Evolutionary conservation across 2,329 filamentous ascomycete species (phyloP).

Genomic region (Aspergillus pseudotamarii): DNA sequence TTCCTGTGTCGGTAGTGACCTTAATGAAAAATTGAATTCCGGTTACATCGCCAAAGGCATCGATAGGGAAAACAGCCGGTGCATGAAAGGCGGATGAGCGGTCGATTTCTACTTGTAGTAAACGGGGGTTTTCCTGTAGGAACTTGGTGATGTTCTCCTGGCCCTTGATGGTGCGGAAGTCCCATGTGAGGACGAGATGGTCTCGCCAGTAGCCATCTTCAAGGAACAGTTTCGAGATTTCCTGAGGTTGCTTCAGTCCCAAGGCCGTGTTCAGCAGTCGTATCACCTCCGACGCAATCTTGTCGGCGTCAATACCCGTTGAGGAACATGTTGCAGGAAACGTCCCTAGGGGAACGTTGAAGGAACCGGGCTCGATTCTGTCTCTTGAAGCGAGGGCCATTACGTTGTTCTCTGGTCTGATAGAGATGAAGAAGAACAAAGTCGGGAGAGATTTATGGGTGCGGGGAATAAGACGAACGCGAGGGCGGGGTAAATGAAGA

Average conservation of each 20-base stretch:
- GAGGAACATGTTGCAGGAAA: constrained; percentile 45
- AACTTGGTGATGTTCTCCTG: constrained; percentile 41
- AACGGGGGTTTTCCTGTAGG: constrained; percentile 42
- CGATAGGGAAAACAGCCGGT: constrained; percentile 52
- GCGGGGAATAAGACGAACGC: background rate
- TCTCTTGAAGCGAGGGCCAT: constrained; percentile 39
- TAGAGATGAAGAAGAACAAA: too few species aligned
- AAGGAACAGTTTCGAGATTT: constrained; percentile 50
- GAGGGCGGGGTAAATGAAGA: background rate
- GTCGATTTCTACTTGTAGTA: constrained; percentile 53
- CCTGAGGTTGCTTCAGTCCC: constrained; percentile 33
- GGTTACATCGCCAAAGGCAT: constrained; percentile 51
- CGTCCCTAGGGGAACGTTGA: constrained; percentile 52
- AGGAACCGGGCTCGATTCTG: constrained; percentile 55
- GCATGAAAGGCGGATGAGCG: constrained; percentile 47
- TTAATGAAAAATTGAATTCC: constrained; percentile 62
- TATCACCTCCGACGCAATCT: constrained; percentile 42
- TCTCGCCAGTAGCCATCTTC: constrained; percentile 61
- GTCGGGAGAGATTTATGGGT: background rate
- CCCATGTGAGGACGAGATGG: constrained; percentile 59
- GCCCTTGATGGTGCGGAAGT: constrained; percentile 58
- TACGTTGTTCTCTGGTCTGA: background rate
- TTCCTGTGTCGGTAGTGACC: constrained; percentile 57
- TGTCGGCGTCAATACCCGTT: constrained; percentile 37
- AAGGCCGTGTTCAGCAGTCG: constrained; percentile 45